Evolutionary conservation across 306 rosid genomes (phyloP).

Genomic region (Oxytropis ochrocephala): DNA sequence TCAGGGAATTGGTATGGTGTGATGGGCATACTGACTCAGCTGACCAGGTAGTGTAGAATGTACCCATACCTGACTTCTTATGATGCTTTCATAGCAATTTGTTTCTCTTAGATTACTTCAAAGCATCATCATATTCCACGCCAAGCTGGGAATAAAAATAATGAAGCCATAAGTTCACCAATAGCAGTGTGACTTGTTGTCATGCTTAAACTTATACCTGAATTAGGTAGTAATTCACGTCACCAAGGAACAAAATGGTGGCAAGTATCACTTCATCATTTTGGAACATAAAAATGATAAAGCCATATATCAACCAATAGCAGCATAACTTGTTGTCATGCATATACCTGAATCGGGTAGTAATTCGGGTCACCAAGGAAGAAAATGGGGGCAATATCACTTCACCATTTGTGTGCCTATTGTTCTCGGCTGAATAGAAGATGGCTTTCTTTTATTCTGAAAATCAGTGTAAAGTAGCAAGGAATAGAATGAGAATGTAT

Average conservation of each 20-base stretch:
- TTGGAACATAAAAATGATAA: neutral
- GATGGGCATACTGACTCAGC: neutral
- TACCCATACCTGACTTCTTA: neutral
- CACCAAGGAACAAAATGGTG: conserved; percentile 18
- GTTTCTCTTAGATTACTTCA: neutral
- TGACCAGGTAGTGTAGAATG: neutral
- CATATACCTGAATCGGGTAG: neutral
- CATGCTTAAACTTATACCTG: conserved; percentile 1
- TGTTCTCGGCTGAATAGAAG: neutral
- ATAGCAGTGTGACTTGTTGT: neutral
- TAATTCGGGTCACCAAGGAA: conserved; percentile 13
- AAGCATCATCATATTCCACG: neutral
- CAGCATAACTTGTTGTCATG: neutral
- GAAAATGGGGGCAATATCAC: conserved; percentile 3
- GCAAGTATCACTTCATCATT: neutral
- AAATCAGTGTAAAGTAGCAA: neutral
- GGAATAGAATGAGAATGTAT: neutral
- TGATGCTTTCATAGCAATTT: neutral
- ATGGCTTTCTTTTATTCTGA: neutral
- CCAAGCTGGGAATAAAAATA: neutral
- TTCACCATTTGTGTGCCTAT: neutral
- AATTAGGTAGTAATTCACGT: neutral
- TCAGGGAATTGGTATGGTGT: neutral
- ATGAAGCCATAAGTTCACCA: neutral
- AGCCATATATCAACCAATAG: no score